Conservation (phyloP, 2,329 filamentous ascomycete species). For the Sphaerostilbella broomeana region DNA sequence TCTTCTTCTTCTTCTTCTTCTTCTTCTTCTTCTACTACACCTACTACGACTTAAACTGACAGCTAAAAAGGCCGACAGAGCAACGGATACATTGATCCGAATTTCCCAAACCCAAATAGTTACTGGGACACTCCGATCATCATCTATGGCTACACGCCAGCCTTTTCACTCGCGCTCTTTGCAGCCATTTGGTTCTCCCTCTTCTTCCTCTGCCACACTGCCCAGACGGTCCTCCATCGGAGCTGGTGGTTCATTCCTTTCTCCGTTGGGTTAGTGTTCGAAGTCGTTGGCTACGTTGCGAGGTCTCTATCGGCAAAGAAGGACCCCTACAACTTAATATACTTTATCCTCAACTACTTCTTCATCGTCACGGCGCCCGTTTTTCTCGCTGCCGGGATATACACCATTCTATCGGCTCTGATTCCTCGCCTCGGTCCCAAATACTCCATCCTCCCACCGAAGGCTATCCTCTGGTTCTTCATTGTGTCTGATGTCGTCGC, state of each 20-base stretch:
- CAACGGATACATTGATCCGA: conserved; percentile 42
- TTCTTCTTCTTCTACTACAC: no score
- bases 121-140: conserved; percentile 41
- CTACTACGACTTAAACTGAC: no score
- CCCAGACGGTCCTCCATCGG: conserved; percentile 30
- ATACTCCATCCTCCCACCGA: conserved; percentile 39
- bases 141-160: conserved; percentile 45
- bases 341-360: conserved; percentile 55
- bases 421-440: conserved; percentile 38
- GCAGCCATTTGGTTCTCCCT: conserved; percentile 38
- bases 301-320: conserved; percentile 41
- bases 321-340: conserved; percentile 47
- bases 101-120: conserved; percentile 43
- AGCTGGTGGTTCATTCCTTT: conserved; percentile 43
- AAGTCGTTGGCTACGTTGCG: conserved; percentile 44
- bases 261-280: conserved; percentile 38
- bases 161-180: conserved; percentile 37
- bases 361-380: conserved; percentile 55
- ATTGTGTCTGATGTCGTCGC: conserved; percentile 47
- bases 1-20: no score
- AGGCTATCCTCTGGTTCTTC: conserved; percentile 46
- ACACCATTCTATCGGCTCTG: conserved; percentile 46
- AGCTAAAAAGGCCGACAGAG: no score
- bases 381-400: conserved; percentile 50
- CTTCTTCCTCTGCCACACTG: conserved; percentile 32